Base-by-base conservation (phyloP, 192 early-diverging fungal genomes). In the Endogone sp. region DNA sequence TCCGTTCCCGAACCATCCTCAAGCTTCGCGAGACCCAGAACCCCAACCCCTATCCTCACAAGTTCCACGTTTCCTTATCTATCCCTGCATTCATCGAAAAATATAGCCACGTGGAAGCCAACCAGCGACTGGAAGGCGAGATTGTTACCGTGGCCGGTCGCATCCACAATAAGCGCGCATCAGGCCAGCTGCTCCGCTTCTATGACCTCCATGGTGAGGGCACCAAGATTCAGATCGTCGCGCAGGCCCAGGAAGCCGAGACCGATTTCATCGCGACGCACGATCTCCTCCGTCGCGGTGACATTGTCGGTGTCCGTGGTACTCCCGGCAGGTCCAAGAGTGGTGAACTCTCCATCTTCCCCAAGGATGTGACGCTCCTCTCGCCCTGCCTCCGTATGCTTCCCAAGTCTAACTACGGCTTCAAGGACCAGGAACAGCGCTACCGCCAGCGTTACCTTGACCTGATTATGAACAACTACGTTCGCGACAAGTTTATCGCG, bases 361-460 rank as follows among this genome's bases (percentile, higher is more conserved):
- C 96, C 67, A 84, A 82, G 70, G 90, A 94, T 64, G 88, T 98
- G 26, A 90, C 76, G 31, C 79, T 99, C 59, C 89, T 99, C 65
- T 83, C 94, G 30, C 96, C 97, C 24, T 99, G 97, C 80, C 83
- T 99, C 73, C 92, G 92, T 70, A 96, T 95, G 85, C 84, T 99
- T 74, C 97, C 97, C 75, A 97, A 93, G 81, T 87, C 89, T 44
- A 88, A 96, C 82, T 95, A 91, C 68, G 97, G 97, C 9, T 92
- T 99, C 86, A 95, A 91, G 82, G 94, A 99, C 78, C 95, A 97
- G 84, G 97, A 98, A 82, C 82, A 89, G 11, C 91, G 97, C 65
- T 99, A 97, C 85, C 92, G 97, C 72, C 92, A 96, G 88, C 93
- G 97, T 70, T 99, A 96, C 81, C 81, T 99, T 69, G 97, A 99